A percentile compares a stretch with the other conserved stretches of the same genome.
Evolutionary conservation across 768 basidiomycete genomes (phyloP).

Genomic region (Amanita exitialis): DNA sequence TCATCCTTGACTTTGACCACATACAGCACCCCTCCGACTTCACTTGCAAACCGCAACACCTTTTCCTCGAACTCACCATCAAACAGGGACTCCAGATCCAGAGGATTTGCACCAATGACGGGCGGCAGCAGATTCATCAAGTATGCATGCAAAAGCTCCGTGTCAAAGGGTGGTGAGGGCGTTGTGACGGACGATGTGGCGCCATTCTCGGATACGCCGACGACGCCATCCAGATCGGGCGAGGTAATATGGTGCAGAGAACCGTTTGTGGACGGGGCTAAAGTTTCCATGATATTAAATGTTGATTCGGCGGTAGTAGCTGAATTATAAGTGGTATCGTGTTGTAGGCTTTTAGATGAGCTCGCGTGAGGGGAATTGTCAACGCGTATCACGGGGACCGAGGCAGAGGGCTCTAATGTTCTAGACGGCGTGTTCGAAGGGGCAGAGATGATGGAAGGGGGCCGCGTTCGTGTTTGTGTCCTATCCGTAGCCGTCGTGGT

Average conservation of each 20-base stretch:
- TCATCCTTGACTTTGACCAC: slow-evolving; percentile 75
- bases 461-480: neutral
- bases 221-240: slow-evolving; percentile 1
- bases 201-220: slow-evolving; percentile 2
- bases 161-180: slow-evolving; percentile 43
- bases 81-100: slow-evolving; percentile 60
- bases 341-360: neutral
- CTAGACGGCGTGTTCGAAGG: neutral
- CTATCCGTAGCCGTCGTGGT: too few relatives aligned
- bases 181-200: neutral
- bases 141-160: slow-evolving; percentile 61
- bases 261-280: slow-evolving; percentile 3
- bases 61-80: slow-evolving; percentile 69
- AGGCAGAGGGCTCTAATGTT: neutral
- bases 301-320: neutral
- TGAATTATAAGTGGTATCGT: neutral
- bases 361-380: neutral
- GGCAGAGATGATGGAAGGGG: neutral
- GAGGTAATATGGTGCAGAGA: neutral
- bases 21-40: slow-evolving; percentile 71
- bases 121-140: slow-evolving; percentile 67
- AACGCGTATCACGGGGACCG: neutral
- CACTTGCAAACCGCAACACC: slow-evolving; percentile 64
- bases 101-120: slow-evolving; percentile 59
- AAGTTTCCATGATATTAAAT: neutral